phyloP scores from a whole-genome alignment of 306 rosid species.

The Oxytropis ochrocephala region DNA sequence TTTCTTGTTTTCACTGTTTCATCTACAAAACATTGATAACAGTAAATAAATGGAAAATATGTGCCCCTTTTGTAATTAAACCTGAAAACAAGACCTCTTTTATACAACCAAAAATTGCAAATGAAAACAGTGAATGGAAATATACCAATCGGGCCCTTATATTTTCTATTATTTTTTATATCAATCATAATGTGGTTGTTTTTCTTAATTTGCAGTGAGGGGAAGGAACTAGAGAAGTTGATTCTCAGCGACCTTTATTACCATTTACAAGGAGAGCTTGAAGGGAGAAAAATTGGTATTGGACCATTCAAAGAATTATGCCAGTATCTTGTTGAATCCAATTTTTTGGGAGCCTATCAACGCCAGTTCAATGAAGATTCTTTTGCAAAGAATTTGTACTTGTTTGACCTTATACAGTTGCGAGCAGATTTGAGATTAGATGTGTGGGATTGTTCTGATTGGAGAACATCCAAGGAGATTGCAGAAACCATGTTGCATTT shows the following conservation, averaged over 20 bases:
- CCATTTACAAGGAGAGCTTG: constrained; percentile 92
- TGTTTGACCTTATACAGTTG: constrained; percentile 58
- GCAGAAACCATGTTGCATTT: constrained; percentile 65
- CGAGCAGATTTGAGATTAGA: constrained; percentile 68
- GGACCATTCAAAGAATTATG: constrained; percentile 85
- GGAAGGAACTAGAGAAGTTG: constrained; percentile 59
- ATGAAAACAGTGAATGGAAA: too few relatives aligned
- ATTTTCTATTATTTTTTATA: constrained; percentile 1
- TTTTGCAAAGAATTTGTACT: constrained; percentile 43
- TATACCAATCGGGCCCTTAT: background rate
- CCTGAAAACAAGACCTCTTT: too few relatives aligned
- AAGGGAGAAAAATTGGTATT: constrained; percentile 70
- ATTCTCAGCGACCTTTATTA: constrained; percentile 83
- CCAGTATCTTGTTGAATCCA: constrained; percentile 53
- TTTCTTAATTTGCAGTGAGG: constrained; percentile 54
- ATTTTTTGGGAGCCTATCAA: constrained; percentile 44
- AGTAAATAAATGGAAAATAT: too few relatives aligned
- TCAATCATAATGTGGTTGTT: background rate
- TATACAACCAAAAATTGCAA: too few relatives aligned
- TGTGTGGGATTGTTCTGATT: constrained; percentile 71
- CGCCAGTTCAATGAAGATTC: constrained; percentile 46
- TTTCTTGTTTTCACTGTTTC: too few relatives aligned
- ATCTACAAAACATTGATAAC: too few relatives aligned
- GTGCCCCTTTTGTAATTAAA: too few relatives aligned
- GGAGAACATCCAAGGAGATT: constrained; percentile 63